These are phyloP conservation scores for Trifolium pratense DNA, from an alignment of 306 rosid genomes.

Conservation along the genomic window DNA sequence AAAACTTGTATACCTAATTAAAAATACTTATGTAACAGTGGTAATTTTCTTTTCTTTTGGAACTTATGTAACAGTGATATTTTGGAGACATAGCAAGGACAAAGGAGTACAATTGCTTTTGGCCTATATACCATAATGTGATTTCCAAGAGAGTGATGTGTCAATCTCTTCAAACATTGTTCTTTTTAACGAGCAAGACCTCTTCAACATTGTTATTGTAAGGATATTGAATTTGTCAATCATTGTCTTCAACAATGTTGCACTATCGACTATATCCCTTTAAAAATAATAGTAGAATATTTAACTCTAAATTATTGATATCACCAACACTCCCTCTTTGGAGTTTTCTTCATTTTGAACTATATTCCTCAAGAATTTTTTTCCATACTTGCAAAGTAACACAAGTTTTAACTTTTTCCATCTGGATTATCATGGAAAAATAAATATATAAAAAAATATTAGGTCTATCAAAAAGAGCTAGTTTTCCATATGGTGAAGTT, in stretches of 20 bases:
- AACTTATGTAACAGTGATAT: too few species aligned
- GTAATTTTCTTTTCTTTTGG: too few species aligned
- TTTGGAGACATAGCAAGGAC: too few species aligned
- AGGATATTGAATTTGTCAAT: slow-evolving; percentile 25
- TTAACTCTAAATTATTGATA: slow-evolving; percentile 31
- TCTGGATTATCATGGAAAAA: background rate
- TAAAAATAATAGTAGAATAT: background rate
- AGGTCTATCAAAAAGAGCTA: too few species aligned
- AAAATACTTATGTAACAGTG: too few species aligned
- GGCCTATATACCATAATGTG: background rate
- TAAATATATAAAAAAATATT: too few species aligned
- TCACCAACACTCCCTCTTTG: slow-evolving; percentile 9
- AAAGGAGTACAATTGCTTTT: too few species aligned
- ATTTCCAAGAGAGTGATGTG: slow-evolving; percentile 5
- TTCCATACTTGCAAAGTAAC: background rate
- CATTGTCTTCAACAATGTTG: slow-evolving; percentile 5
- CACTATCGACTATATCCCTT: background rate
- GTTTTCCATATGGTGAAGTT: too few species aligned
- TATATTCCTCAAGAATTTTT: background rate
- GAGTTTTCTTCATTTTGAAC: slow-evolving; percentile 27
- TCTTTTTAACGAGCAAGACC: background rate
- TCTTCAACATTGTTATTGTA: slow-evolving; percentile 14
- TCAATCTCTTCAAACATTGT: background rate
- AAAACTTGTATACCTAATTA: too few species aligned
- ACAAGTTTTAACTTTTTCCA: background rate